Evolutionary conservation across 352 stramenopile genomes (phyloP), one percentile per base, ranked within the genome.

Genomic region (Elongisporangium prolatum): DNA sequence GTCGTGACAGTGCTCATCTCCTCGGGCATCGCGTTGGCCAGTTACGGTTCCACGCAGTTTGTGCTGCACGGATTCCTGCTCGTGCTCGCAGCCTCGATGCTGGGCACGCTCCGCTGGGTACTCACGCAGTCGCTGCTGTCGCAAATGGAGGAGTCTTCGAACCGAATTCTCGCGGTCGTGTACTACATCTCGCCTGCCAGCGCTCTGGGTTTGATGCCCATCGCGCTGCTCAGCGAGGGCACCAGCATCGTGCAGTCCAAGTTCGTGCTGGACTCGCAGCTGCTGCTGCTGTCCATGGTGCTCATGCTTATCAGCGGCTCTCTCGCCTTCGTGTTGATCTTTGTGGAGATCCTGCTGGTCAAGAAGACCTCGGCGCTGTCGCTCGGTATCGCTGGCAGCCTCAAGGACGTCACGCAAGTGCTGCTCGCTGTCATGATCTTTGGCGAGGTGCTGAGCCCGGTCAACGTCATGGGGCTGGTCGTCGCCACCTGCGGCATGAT

Each of bases 321-420:
- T 34, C 67, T 95, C 14, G 78, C 80, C 0, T 93, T 93, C 59
- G 74, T 78, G 49, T 71, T 94, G 48, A 88, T 95, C 57, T 89
- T 91, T 28, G 78, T 91, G 48, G 83, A 95, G 68, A 86, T 94
- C 53, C 61, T 82, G 59, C 70, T 95, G 10, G 72, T 93, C 14
- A 88, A 90, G 60, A 86, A 89, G 56, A 95, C 86, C 16, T 94
- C 86, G 24, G 84, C 80, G 18, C 60, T 95, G 48, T 91, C 84
- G 17, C 68, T 95, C 8, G 79, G 79, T 21, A 91, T 93, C 48
- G 80, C 83, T 16, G 84, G 82, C 18, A 91, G 84, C 52, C 75
- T 91, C 53, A 93, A 92, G 54, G 84, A 95, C 62, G 75, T 92
- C 24, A 79, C 81, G 21, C 84, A 95, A 60, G 80, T 95, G 28